Evolutionary conservation across 331 rosid species (phyloP).

Genomic region (Pyrus hybrid): DNA sequence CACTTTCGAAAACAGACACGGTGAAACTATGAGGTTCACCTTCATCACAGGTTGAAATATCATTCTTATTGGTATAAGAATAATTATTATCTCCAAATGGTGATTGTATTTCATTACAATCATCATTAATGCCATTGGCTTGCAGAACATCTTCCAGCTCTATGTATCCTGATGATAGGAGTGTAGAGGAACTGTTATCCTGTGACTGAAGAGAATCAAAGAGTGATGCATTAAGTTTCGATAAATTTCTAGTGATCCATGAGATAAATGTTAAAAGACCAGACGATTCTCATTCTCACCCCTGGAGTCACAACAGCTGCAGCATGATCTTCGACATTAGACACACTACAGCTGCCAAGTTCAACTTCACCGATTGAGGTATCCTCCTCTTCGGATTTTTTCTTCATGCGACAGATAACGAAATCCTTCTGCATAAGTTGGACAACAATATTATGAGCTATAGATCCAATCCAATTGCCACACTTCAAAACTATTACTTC

Average conservation of each 20-base stretch:
- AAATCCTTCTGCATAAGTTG: slow-evolving; percentile 1
- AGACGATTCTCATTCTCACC: slow-evolving; percentile 4
- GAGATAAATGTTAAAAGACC: neutral
- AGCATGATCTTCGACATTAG: neutral
- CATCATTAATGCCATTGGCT: neutral
- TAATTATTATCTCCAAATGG: neutral
- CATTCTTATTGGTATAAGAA: neutral
- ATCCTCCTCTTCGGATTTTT: neutral
- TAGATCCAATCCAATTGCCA: neutral
- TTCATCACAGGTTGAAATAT: slow-evolving; percentile 6
- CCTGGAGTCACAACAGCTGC: neutral
- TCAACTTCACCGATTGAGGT: neutral
- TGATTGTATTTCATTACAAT: neutral
- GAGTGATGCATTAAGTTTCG: neutral
- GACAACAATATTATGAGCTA: neutral
- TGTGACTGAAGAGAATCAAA: neutral
- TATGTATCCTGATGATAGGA: neutral
- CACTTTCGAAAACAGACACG: neutral
- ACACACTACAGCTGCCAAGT: neutral
- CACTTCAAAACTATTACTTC: neutral
- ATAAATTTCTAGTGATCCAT: neutral
- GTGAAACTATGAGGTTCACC: neutral
- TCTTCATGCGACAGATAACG: slow-evolving; percentile 11
- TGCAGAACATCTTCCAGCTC: slow-evolving; percentile 15
- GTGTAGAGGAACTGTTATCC: neutral